These are phyloP conservation scores for Chaetomium sp. DNA, from an alignment of 2,329 filamentous ascomycete genomes.

Conservation along the genomic window DNA sequence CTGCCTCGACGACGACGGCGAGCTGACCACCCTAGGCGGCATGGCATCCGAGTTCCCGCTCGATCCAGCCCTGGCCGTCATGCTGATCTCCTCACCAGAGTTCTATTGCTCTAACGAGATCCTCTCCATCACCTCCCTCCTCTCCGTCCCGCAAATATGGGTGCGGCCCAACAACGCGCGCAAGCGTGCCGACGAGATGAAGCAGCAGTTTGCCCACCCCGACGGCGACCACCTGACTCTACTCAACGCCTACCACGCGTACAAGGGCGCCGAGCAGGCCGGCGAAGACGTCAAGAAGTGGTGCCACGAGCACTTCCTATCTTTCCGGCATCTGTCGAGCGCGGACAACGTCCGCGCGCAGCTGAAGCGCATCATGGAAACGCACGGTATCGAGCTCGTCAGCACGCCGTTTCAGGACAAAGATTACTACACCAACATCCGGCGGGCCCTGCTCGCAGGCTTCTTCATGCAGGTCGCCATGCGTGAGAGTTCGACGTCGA, in stretches of 20 bases:
- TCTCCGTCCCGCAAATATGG: constrained; percentile 94
- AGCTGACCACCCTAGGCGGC: constrained; percentile 81
- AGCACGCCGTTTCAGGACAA: constrained; percentile 92
- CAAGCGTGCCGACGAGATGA: constrained; percentile 97
- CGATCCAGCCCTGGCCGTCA: constrained; percentile 90
- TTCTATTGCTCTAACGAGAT: constrained; percentile 99
- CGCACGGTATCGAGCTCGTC: constrained; percentile 78
- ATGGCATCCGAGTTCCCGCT: constrained; percentile 94
- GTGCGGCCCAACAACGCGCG: constrained; percentile 81
- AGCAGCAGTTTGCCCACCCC: constrained; percentile 85
- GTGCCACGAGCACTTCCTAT: constrained; percentile 97
- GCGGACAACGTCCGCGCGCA: constrained; percentile 93
- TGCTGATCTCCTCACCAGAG: constrained; percentile 96
- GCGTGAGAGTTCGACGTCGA: constrained; percentile 76
- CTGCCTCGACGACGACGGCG: constrained; percentile 93
- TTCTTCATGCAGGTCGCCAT: constrained; percentile 99
- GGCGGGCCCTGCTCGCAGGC: constrained; percentile 84
- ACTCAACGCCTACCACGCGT: constrained; percentile 97
- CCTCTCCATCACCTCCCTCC: constrained; percentile 86
- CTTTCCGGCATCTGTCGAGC: constrained; percentile 81
- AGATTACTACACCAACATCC: constrained; percentile 98
- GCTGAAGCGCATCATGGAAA: constrained; percentile 96
- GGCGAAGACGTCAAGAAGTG: constrained; percentile 76
- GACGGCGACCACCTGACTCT: constrained; percentile 96
- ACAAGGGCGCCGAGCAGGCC: constrained; percentile 73